Evolutionary conservation across 805 yeast species (phyloP).

Genomic region (Blastobotrys attinorum): DNA sequence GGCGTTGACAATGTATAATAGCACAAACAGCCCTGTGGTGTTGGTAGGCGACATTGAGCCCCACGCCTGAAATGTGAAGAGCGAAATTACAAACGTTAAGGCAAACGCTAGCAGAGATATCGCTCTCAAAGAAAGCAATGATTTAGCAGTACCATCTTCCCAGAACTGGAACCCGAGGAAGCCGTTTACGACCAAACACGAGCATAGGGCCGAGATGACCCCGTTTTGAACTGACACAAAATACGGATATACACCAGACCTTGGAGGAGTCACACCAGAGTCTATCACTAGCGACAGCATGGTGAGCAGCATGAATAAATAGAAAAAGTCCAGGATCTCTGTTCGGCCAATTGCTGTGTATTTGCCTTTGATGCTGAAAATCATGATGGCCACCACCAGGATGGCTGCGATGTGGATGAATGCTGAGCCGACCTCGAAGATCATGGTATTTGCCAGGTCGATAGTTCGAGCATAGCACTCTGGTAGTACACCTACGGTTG

Average conservation of each 20-base stretch:
- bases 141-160: conserved; percentile 81
- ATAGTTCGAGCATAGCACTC: conserved; percentile 80
- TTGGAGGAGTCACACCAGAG: conserved; percentile 88
- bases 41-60: conserved; percentile 41
- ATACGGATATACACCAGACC: conserved; percentile 64
- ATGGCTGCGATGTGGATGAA: conserved; percentile 76
- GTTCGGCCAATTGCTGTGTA: conserved; percentile 92
- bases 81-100: conserved; percentile 55
- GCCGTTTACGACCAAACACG: conserved; percentile 65
- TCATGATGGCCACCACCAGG: conserved; percentile 54
- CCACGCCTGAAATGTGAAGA: conserved; percentile 66
- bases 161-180: conserved; percentile 79
- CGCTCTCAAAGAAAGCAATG: conserved; percentile 50
- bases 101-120: conserved; percentile 51
- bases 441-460: conserved; percentile 82
- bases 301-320: conserved; percentile 48
- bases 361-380: conserved; percentile 71
- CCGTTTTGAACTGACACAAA: conserved; percentile 81
- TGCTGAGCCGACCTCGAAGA: conserved; percentile 82
- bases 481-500: conserved; percentile 55
- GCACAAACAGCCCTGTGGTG: conserved; percentile 62
- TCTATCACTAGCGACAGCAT: conserved; percentile 72
- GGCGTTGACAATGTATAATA: conserved; percentile 66
- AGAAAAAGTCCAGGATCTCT: conserved; percentile 73
- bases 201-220: conserved; percentile 60